A percentile compares a stretch with the other conserved stretches of the same genome.
Conservation (phyloP, 2,329 filamentous ascomycete genomes). For the Phoma sp. region DNA sequence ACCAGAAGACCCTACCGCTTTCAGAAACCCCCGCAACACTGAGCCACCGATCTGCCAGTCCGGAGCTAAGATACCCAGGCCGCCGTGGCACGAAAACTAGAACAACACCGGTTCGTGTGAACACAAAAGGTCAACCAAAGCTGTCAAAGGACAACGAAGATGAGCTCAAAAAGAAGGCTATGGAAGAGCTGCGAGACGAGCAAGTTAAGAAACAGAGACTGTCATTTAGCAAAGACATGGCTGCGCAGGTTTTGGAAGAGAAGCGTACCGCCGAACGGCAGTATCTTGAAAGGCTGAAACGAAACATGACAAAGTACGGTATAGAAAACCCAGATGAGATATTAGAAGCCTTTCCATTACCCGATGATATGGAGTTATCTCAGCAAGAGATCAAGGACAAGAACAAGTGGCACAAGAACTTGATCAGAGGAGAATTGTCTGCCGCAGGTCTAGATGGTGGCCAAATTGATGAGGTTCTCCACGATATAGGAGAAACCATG, state of each 20-base stretch:
- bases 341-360: background rate
- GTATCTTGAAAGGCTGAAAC: background rate
- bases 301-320: background rate
- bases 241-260: background rate
- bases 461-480: background rate
- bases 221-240: background rate
- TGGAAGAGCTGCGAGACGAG: background rate
- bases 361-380: background rate
- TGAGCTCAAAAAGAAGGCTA: background rate
- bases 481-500: background rate
- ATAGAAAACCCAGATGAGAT: background rate
- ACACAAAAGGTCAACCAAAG: background rate
- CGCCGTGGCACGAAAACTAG: background rate
- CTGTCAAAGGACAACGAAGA: background rate
- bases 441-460: background rate
- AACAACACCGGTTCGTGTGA: background rate
- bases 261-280: background rate
- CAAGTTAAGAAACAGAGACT: background rate
- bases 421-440: background rate
- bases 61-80: background rate
- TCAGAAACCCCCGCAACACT: background rate
- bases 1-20: background rate
- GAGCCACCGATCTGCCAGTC: background rate
- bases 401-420: background rate
- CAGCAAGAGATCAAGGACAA: background rate